Evolutionary conservation across 176 grass and related monocot species (phyloP).

Genomic region (Bolboschoenus planiculmis): DNA sequence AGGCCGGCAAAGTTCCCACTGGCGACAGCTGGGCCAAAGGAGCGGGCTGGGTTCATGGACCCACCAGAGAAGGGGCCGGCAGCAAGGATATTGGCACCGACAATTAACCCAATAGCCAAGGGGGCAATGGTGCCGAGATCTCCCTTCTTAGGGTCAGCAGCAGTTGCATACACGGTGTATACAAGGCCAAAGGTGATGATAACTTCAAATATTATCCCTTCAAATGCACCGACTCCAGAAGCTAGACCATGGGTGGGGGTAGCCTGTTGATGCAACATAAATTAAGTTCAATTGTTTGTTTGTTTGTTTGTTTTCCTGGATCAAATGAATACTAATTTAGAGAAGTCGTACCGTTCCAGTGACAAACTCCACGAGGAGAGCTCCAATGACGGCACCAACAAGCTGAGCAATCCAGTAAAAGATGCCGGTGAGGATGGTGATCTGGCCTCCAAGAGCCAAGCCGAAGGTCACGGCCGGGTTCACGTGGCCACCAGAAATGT

Average conservation of each 20-base stretch:
- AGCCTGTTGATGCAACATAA: constrained; percentile 23
- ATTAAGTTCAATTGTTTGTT: neutral
- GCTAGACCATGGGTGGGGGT: constrained; percentile 51
- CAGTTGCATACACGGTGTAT: constrained; percentile 74
- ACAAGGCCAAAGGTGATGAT: constrained; percentile 71
- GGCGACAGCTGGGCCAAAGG: constrained; percentile 26
- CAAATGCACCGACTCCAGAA: constrained; percentile 49
- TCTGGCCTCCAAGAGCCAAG: constrained; percentile 68
- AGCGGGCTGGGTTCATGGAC: constrained; percentile 36
- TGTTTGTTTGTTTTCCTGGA: neutral
- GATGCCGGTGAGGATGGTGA: constrained; percentile 72
- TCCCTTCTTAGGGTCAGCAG: constrained; percentile 76
- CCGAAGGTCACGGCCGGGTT: constrained; percentile 80
- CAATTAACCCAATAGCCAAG: constrained; percentile 27
- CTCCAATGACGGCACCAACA: constrained; percentile 55
- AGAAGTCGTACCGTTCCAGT: constrained; percentile 44
- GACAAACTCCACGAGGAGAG: constrained; percentile 46
- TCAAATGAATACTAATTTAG: neutral
- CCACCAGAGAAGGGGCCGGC: constrained; percentile 34
- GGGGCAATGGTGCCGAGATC: constrained; percentile 27
- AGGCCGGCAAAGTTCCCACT: constrained; percentile 27
- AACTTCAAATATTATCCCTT: constrained; percentile 69
- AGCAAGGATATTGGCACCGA: constrained; percentile 30
- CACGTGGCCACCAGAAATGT: constrained; percentile 76
- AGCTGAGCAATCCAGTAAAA: constrained; percentile 81